Percentiles rank a stretch among this genome's conserved stretches.
phyloP scores from a whole-genome alignment of 306 rosid species.

The Fragaria ananassa region DNA sequence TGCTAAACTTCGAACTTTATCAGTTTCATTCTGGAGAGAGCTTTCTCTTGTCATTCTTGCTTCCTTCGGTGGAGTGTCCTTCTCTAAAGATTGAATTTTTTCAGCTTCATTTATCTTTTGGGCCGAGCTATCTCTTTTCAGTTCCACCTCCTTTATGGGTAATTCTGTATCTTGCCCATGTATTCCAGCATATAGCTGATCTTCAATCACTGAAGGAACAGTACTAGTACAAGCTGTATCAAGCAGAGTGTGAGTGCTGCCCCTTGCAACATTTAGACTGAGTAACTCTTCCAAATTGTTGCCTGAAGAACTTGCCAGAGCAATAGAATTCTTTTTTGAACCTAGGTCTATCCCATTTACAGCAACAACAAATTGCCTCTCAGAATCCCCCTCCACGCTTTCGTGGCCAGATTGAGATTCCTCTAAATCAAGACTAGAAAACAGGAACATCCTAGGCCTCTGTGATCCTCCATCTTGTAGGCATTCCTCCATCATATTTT shows the following conservation, averaged over 20 bases:
- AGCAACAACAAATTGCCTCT: slow-evolving; percentile 74
- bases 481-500: slow-evolving; percentile 92
- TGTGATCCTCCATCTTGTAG: slow-evolving; percentile 50
- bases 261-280: slow-evolving; percentile 50
- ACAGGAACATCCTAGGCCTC: slow-evolving; percentile 73
- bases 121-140: slow-evolving; percentile 37
- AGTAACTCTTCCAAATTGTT: slow-evolving; percentile 61
- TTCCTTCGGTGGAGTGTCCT: slow-evolving; percentile 30
- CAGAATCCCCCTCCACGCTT: slow-evolving; percentile 66
- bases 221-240: slow-evolving; percentile 41
- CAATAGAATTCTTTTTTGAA: slow-evolving; percentile 57
- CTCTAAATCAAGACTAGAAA: slow-evolving; percentile 63
- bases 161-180: slow-evolving; percentile 30
- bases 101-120: slow-evolving; percentile 38
- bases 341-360: slow-evolving; percentile 68
- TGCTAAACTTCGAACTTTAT: slow-evolving; percentile 22
- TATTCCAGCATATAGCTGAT: slow-evolving; percentile 23
- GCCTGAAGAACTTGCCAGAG: slow-evolving; percentile 44
- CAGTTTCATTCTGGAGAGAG: slow-evolving; percentile 38
- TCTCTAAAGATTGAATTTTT: slow-evolving; percentile 21
- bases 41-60: slow-evolving; percentile 36
- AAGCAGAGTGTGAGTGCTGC: slow-evolving; percentile 28
- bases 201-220: slow-evolving; percentile 33
- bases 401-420: slow-evolving; percentile 58
- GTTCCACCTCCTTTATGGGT: slow-evolving; percentile 23